These are phyloP conservation scores for Garcia nutans DNA, from an alignment of 345 rosid genomes.

Conservation along the genomic window DNA sequence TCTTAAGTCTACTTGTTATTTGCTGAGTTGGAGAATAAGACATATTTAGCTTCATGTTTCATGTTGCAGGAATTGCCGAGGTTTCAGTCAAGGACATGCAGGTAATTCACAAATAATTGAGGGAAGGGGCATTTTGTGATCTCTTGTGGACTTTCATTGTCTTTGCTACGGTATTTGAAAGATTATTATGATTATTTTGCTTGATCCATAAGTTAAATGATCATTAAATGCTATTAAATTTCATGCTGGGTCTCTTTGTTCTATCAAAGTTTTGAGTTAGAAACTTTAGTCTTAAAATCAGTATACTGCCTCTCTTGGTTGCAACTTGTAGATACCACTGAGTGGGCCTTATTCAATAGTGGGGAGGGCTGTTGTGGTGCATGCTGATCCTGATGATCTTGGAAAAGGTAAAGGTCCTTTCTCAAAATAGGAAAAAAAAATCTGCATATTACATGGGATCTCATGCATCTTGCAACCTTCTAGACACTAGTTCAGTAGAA, in stretches of 20 bases:
- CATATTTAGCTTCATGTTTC: conserved; percentile 8
- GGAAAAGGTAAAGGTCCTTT: conserved; percentile 54
- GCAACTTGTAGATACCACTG: conserved; percentile 69
- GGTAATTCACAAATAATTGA: conserved; percentile 34
- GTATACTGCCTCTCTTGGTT: conserved; percentile 13
- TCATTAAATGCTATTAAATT: neutral
- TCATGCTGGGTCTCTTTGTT: neutral
- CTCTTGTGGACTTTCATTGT: conserved; percentile 3
- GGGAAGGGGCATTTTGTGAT: neutral
- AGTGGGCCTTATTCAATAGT: conserved; percentile 71
- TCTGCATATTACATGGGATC: conserved; percentile 8
- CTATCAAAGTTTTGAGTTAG: neutral
- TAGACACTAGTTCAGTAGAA: neutral
- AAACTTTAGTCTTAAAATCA: neutral
- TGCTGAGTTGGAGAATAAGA: neutral
- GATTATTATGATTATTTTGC: neutral
- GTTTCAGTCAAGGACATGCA: conserved; percentile 62
- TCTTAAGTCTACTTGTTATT: neutral
- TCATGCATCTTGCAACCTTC: neutral
- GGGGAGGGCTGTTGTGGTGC: conserved; percentile 93
- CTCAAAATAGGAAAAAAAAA: neutral
- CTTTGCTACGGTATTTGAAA: neutral
- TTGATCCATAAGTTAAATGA: neutral
- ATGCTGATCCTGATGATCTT: conserved; percentile 89
- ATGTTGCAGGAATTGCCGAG: conserved; percentile 78